Evolutionary conservation across 1,139 yeast genomes (phyloP), one percentile per base, ranked within the genome.

Genomic region (Pneumocystis wakefieldiae): DNA sequence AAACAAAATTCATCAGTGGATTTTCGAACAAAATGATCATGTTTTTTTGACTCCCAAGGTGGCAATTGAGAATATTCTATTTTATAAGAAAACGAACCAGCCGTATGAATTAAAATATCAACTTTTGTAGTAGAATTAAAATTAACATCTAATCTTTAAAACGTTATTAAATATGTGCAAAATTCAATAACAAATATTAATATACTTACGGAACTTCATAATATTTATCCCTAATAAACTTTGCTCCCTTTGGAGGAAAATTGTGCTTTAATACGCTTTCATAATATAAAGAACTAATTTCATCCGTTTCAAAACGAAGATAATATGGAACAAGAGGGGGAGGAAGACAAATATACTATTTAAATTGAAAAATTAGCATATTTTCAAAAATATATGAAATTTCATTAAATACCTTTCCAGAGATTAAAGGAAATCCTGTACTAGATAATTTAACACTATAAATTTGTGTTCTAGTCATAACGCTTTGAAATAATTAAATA

Each of bases 221-320:
- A 14, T n/a, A 35, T 24, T 61, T n/a, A 24, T 61, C 29, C 15
- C 41, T 32, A 41, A 4, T 48, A 38, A 55, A 32, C 10, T 59
- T 65, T n/a, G n/a, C 60, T 63, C 75, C 76, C 41, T 77, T 73
- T 36, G 83, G 74, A 0, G 95, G 95, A n/a, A 84, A 81, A 73
- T 91, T 91, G 63, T 87, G 83, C 80, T 83, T 82, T 53, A 92
- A 77, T 3, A 78, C 75, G 4, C 95, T 96, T 53, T 84, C 81
- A 69, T 86, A 81, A 36, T 88, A 77, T 14, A 89, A 82, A 36
- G 82, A 80, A 17, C 91, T 80, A 24, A 95, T 88, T 2, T 96
- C 92, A 62, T 85, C 82, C 66, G 91, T 75, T 65, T 81, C 81
- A 67, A 92, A 77, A 61, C 83, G 78, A 64, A 92, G 76, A 17